Conservation (phyloP, 768 basidiomycete species). For the Leccinellum rugosiceps region DNA sequence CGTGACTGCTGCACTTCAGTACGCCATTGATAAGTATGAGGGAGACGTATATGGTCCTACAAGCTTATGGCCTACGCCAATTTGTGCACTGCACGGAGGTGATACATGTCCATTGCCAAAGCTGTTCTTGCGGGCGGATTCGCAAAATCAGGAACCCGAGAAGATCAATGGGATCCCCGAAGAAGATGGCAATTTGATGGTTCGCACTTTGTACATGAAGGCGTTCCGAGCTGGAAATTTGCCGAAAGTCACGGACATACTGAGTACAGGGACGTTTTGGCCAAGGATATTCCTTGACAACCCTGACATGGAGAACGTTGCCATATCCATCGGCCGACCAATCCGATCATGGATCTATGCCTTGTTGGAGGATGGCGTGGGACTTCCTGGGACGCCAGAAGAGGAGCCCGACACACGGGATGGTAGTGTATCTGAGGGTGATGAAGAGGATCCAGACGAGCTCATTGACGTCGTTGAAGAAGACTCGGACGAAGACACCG, state of each 20-base stretch:
- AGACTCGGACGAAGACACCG: constrained; percentile 44
- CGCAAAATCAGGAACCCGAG: constrained; percentile 21
- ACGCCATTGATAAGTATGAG: constrained; percentile 64
- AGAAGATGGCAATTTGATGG: constrained; percentile 18
- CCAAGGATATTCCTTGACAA: constrained; percentile 72
- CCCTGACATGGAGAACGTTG: constrained; percentile 69
- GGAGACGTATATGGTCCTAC: constrained; percentile 36
- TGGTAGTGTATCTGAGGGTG: constrained; percentile 21
- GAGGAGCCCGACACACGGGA: constrained; percentile 8
- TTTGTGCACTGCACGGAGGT: constrained; percentile 61
- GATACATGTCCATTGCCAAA: constrained; percentile 54
- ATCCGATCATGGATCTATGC: constrained; percentile 67
- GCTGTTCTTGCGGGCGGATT: constrained; percentile 45
- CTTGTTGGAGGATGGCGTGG: constrained; percentile 64
- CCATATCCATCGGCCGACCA: constrained; percentile 57
- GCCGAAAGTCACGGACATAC: constrained; percentile 54
- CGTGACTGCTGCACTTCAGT: constrained; percentile 72
- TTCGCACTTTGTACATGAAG: constrained; percentile 52
- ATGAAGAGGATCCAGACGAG: constrained; percentile 52
- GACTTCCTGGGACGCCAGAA: constrained; percentile 43
- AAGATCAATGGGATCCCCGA: constrained; percentile 1
- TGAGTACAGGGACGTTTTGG: constrained; percentile 68
- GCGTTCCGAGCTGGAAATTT: constrained; percentile 63
- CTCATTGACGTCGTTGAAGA: constrained; percentile 68
- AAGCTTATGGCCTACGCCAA: constrained; percentile 51